phyloP scores from a whole-genome alignment of 768 basidiomycete genomes.

The Xanthoconium stramineum region DNA sequence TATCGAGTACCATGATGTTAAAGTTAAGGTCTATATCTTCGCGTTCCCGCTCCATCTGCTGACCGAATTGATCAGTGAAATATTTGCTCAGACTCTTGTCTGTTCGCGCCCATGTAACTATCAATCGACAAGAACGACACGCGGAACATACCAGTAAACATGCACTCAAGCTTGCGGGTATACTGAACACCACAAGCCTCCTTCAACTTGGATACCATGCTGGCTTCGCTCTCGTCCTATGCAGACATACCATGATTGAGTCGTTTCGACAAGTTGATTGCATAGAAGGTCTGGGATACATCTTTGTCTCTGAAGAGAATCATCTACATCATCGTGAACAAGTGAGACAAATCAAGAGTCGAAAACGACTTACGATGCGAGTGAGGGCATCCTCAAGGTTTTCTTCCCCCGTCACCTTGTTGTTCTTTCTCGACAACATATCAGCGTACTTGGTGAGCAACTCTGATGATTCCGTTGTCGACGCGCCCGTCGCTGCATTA shows the following conservation, averaged over 20 bases:
- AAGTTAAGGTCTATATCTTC: slow-evolving; percentile 88
- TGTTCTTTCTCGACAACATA: slow-evolving; percentile 85
- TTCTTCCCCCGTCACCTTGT: slow-evolving; percentile 90
- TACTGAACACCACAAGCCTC: slow-evolving; percentile 97
- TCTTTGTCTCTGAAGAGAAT: slow-evolving; percentile 98
- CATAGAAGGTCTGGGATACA: slow-evolving; percentile 98
- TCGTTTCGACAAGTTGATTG: slow-evolving; percentile 88
- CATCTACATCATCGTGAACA: slow-evolving; percentile 58
- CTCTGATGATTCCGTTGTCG: slow-evolving; percentile 85
- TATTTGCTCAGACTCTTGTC: slow-evolving; percentile 97
- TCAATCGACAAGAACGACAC: background rate
- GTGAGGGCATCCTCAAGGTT: slow-evolving; percentile 88
- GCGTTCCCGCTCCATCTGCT: slow-evolving; percentile 84
- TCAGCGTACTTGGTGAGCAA: slow-evolving; percentile 91
- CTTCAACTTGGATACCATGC: slow-evolving; percentile 97
- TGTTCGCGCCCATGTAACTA: slow-evolving; percentile 29
- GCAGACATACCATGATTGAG: slow-evolving; percentile 88
- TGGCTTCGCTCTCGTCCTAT: slow-evolving; percentile 94
- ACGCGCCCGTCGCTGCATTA: slow-evolving; percentile 83
- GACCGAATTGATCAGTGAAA: slow-evolving; percentile 91
- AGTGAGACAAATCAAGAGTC: background rate
- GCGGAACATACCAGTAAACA: slow-evolving; percentile 78
- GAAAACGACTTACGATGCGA: slow-evolving; percentile 64
- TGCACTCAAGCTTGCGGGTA: slow-evolving; percentile 91
- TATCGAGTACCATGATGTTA: slow-evolving; percentile 89